Base-by-base conservation (phyloP, 768 basidiomycete genomes). In the Suillus subaureus region DNA sequence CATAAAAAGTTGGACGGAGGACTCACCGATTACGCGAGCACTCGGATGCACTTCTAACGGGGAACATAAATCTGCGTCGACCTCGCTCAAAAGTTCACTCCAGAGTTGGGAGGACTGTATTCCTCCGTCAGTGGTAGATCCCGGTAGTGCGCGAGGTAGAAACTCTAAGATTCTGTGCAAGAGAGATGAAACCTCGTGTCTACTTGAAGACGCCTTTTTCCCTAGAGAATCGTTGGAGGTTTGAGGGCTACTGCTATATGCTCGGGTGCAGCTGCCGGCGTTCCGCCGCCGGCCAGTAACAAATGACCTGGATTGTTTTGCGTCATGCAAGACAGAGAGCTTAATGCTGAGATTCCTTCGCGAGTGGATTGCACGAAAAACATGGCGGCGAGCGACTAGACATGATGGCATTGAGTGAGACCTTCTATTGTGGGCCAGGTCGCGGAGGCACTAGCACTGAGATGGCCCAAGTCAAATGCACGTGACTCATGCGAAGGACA, bases 21-120 rank as follows among this genome's bases (percentile, higher is more conserved):
- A 74, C 86, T 67, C 65, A 87, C 88, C 84, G 52, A 79, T 79
- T 62, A 90, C 73, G 45, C 81, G 82, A 43, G 81, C 83, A 49
- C 80, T 78, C 47, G 74, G 71, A 49, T 74, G 72, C 23, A 69
- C 70, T 11, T 76, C 71, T 39, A 72, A 67, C 66, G 79, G 69
- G 18, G 61, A 79, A 71, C 70, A 71, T 43, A 79, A 67, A 52
- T 73, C 71, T 15, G 68, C 52, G 49, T 73, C 70, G 42, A 78
- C 78, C 52, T 69, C 71, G 23, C 78, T 78, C 65, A 83, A 72
- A 33, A 87, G 66, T 11, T 78, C 72, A 45, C 81, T 73, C 88
- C 87, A 89, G 67, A 84, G 79, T 47, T 77, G 69, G 11, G 75
- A 66, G 1, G 80, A 79, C n/a, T 78, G 78, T 45, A 68, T 72